These are phyloP conservation scores for Phytophthora tentaculata DNA, from an alignment of 352 stramenopile species.

Conservation along the genomic window DNA sequence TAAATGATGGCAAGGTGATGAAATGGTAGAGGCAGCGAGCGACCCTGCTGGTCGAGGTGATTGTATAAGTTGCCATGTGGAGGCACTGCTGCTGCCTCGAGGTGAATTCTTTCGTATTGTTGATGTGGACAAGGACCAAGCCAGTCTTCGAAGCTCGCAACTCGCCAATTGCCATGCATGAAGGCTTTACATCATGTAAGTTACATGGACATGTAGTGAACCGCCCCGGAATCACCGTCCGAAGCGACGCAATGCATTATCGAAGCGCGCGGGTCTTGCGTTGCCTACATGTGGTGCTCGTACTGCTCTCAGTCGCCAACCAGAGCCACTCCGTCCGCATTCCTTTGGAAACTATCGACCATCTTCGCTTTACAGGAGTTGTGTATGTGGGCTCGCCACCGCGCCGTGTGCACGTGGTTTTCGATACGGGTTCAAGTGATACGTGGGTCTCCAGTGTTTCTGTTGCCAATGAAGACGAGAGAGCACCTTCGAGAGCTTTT, in stretches of 20 bases:
- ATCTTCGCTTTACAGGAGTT: conserved; percentile 21
- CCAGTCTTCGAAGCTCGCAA: neutral
- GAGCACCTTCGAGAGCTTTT: neutral
- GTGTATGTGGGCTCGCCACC: conserved; percentile 5
- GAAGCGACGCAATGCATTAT: conserved; percentile 1
- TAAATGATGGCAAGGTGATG: neutral
- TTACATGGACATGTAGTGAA: too few relatives aligned
- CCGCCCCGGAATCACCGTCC: too few relatives aligned
- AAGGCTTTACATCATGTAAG: too few relatives aligned
- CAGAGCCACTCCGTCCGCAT: conserved; percentile 14
- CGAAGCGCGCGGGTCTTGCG: neutral
- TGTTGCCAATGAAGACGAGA: neutral
- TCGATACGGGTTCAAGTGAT: conserved; percentile 35
- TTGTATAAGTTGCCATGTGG: neutral
- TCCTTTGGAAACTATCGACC: conserved; percentile 20
- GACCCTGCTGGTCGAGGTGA: neutral
- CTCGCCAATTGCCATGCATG: too few relatives aligned
- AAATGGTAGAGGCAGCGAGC: conserved; percentile 4
- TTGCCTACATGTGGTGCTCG: neutral
- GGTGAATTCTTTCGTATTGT: conserved; percentile 17
- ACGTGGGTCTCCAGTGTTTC: conserved; percentile 17
- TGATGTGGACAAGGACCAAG: conserved; percentile 9
- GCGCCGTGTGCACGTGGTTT: conserved; percentile 16
- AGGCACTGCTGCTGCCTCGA: conserved; percentile 3
- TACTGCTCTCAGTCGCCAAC: neutral